phyloP scores from a whole-genome alignment of 805 yeast species.

The Zygosaccharomyces pseudorouxii region DNA sequence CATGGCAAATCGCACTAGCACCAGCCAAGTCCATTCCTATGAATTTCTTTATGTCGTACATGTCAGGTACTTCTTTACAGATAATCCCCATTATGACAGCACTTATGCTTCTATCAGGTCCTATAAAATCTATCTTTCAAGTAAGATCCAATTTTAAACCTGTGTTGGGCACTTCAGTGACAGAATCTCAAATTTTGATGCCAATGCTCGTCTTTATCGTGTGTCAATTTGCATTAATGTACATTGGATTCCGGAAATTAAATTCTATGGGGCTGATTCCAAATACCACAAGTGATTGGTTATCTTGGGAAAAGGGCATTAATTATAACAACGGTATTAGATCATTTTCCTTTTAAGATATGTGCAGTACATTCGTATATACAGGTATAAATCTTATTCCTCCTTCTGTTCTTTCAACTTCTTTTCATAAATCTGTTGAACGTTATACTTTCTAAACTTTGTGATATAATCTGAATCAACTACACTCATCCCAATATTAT shows the following conservation, averaged over 20 bases:
- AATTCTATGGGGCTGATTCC: slow-evolving; percentile 89
- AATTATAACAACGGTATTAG: slow-evolving; percentile 18
- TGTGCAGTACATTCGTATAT: slow-evolving; percentile 5
- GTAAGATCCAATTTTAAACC: slow-evolving; percentile 53
- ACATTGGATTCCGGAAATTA: slow-evolving; percentile 79
- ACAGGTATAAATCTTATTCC: slow-evolving; percentile 1
- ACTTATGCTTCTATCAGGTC: slow-evolving; percentile 71
- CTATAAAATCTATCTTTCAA: slow-evolving; percentile 63
- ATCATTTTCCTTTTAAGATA: slow-evolving; percentile 23
- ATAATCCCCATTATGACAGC: slow-evolving; percentile 90
- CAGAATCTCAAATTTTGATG: slow-evolving; percentile 19
- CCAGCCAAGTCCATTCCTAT: slow-evolving; percentile 87
- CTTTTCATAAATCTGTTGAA: slow-evolving; percentile 70
- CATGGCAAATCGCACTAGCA: slow-evolving; percentile 79
- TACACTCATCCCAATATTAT: slow-evolving; percentile 81
- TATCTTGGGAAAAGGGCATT: slow-evolving; percentile 66
- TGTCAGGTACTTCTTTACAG: slow-evolving; percentile 88
- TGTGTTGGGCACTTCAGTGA: slow-evolving; percentile 37
- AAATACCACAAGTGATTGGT: slow-evolving; percentile 83
- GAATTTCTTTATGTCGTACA: slow-evolving; percentile 85
- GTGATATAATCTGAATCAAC: slow-evolving; percentile 54
- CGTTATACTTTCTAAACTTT: slow-evolving; percentile 61
- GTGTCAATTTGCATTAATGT: slow-evolving; percentile 52
- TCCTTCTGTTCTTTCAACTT: slow-evolving; percentile 22
- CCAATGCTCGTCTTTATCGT: slow-evolving; percentile 47